Evolutionary conservation across 768 basidiomycete species (phyloP), one percentile per base, ranked within the genome.

Genomic region (Chalciporus pseudorubinellus): DNA sequence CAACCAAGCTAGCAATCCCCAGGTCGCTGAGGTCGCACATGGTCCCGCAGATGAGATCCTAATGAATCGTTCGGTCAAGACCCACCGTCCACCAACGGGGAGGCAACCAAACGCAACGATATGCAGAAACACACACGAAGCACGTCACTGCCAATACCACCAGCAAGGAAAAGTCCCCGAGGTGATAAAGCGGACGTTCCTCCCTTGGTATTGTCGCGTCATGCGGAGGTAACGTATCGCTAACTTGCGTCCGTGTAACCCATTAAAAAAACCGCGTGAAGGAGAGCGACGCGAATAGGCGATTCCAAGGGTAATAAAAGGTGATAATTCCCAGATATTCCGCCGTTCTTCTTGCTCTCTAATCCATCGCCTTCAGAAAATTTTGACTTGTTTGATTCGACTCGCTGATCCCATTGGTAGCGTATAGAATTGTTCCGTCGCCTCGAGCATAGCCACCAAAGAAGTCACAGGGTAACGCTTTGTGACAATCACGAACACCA

Each of bases 141-240:
- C 9, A 31, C 9, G 29, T 10, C 12, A 13, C 29, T 13, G 29
- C 12, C n/a, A n/a, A n/a, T 31, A 13, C 29, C 29, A 31, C 3
- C 5, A 9, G 29, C 12, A 10, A 31, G 10, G 29, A 31, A 29
- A 9, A 9, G 5, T 7, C 33, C 13, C 33, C 10, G 34, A 34
- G 45, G 43, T 12, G 22, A 55, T 24, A 24, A 59, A 52, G 20
- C 46, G 51, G 48, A 39, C 16, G 16, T n/a, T 38, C 19, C 55
- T 52, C 51, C 28, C 51, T 50, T 26, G 29, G 13, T 22, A 33
- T 28, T 6, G 33, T 34, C 29, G 41, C 34, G 14, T 11, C 5
- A 31, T 39, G 48, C 42, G 50, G 52, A 39, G 49, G 45, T 59
- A 46, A 46, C 21, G 9, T 9, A 28, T 28, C 13, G 14, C 7